Conservation (phyloP, 306 rosid species). For the Begonia peltatifolia region DNA sequence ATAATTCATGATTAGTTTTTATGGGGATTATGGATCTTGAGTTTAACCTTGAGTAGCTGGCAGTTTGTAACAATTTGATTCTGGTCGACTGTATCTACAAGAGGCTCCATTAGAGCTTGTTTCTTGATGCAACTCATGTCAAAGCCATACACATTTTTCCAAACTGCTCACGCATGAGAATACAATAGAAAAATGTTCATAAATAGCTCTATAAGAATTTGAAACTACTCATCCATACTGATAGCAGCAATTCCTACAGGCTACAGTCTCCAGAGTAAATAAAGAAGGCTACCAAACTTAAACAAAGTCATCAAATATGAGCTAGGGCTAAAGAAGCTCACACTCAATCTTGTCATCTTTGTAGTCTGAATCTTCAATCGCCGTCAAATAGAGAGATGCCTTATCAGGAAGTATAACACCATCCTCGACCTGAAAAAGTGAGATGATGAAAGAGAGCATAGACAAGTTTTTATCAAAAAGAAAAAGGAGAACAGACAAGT, state of each 20-base stretch:
- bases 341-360: conserved; percentile 99
- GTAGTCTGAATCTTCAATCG: conserved; percentile 94
- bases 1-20: background rate
- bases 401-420: conserved; percentile 87
- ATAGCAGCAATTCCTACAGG: too few relatives aligned
- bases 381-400: conserved; percentile 71
- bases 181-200: background rate
- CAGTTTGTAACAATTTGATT: conserved; percentile 88
- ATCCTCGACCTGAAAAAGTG: conserved; percentile 37
- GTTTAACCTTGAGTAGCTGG: conserved; percentile 73
- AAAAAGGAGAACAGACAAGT: too few relatives aligned
- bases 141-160: conserved; percentile 90
- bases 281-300: background rate
- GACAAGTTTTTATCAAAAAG: too few relatives aligned
- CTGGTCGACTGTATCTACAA: conserved; percentile 92
- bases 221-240: too few relatives aligned
- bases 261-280: too few relatives aligned
- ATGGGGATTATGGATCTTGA: background rate
- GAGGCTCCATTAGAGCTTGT: conserved; percentile 94
- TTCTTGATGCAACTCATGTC: conserved; percentile 98
- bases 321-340: conserved; percentile 27
- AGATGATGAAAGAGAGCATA: conserved; percentile 4
- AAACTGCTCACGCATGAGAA: conserved; percentile 41
- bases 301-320: conserved; percentile 4
- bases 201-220: too few relatives aligned